phyloP scores from a whole-genome alignment of 192 early-diverging fungal species.

The Podila clonocystis region DNA sequence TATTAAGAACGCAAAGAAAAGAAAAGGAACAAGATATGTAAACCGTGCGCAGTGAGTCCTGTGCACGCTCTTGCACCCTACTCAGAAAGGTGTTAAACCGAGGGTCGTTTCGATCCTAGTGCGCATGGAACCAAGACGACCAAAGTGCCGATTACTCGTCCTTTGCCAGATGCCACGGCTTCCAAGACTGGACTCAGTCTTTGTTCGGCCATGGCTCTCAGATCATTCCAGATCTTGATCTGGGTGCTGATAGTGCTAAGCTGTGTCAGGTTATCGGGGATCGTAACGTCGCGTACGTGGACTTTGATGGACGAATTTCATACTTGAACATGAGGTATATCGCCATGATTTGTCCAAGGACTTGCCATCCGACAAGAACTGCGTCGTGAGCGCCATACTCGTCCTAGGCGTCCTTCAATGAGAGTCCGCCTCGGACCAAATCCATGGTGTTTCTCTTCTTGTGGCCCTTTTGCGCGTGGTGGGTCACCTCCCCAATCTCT shows the following conservation, averaged over 20 bases:
- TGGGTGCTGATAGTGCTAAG: constrained; percentile 8
- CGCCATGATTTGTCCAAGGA: constrained; percentile 16
- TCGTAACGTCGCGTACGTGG: constrained; percentile 5
- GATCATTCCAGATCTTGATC: constrained; percentile 8
- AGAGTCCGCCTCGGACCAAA: constrained; percentile 27
- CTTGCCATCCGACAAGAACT: constrained; percentile 15
- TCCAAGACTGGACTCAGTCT: too few species aligned
- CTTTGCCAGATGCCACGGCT: too few species aligned
- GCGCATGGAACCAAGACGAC: too few species aligned
- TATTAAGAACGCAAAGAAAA: too few species aligned
- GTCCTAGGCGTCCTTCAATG: constrained; percentile 25
- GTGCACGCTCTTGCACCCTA: too few species aligned
- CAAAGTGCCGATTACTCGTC: too few species aligned
- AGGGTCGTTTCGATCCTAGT: too few species aligned
- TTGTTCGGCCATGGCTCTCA: background rate
- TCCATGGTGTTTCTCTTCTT: background rate
- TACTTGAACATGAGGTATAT: constrained; percentile 11
- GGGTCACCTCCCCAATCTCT: too few species aligned
- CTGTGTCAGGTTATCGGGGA: constrained; percentile 7
- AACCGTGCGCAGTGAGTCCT: too few species aligned
- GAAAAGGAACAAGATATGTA: too few species aligned
- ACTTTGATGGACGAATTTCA: constrained; percentile 10
- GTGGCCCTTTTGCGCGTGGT: too few species aligned
- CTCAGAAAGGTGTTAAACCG: too few species aligned
- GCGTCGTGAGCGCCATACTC: constrained; percentile 23